Conservation (phyloP, 495 filamentous ascomycete genomes). For the Aspergillus nanangensis region DNA sequence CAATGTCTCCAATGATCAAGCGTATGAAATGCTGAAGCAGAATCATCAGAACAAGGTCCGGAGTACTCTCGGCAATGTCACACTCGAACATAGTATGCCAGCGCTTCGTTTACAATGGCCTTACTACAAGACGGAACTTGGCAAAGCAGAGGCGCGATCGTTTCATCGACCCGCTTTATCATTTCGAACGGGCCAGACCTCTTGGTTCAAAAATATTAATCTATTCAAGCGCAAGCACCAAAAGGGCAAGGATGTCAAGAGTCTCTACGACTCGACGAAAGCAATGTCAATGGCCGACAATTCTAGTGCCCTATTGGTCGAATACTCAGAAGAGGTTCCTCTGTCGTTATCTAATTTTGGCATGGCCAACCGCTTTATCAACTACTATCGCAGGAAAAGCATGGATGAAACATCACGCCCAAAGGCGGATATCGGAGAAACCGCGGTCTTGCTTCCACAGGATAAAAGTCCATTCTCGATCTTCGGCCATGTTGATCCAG, state of each 20-base stretch:
- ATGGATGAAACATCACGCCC: slow-evolving; percentile 70
- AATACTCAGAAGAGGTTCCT: slow-evolving; percentile 94
- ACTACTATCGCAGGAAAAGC: slow-evolving; percentile 90
- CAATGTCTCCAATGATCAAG: slow-evolving; percentile 94
- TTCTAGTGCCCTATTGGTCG: slow-evolving; percentile 77
- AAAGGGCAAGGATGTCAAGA: slow-evolving; percentile 68
- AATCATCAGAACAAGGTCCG: slow-evolving; percentile 95
- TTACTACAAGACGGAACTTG: slow-evolving; percentile 82
- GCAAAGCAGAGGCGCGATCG: slow-evolving; percentile 73
- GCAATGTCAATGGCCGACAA: slow-evolving; percentile 84
- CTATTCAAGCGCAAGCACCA: slow-evolving; percentile 68
- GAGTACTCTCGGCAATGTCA: slow-evolving; percentile 77
- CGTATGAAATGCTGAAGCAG: slow-evolving; percentile 92
- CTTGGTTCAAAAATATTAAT: slow-evolving; percentile 40
- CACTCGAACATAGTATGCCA: slow-evolving; percentile 87
- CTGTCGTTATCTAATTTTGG: slow-evolving; percentile 90
- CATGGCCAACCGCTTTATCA: slow-evolving; percentile 92
- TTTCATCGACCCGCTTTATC: slow-evolving; percentile 79
- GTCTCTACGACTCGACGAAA: slow-evolving; percentile 67
- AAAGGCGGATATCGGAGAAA: slow-evolving; percentile 79
- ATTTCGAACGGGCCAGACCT: slow-evolving; percentile 59
- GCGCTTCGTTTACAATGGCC: slow-evolving; percentile 89
- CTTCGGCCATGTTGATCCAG: slow-evolving; percentile 88
- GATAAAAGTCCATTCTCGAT: slow-evolving; percentile 94
- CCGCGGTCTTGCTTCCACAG: slow-evolving; percentile 77